These are phyloP conservation scores for Stevia rebaudiana DNA, from an alignment of 140 eudicot genomes.

Conservation along the genomic window DNA sequence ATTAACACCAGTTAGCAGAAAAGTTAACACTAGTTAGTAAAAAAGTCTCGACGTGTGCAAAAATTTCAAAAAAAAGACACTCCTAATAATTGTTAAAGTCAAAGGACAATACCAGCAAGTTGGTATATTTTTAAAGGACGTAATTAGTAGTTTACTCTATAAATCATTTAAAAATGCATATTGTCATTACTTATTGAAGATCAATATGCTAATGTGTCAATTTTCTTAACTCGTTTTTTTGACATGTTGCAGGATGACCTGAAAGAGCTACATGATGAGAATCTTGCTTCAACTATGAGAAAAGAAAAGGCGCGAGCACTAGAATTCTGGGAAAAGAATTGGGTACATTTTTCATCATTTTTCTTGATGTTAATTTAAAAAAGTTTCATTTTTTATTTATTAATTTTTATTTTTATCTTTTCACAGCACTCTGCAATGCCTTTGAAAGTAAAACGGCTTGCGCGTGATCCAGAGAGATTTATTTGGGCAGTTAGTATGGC, in stretches of 20 bases:
- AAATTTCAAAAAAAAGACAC: no score
- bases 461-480: conserved; percentile 84
- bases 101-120: no score
- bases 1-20: no score
- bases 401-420: neutral
- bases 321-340: conserved; percentile 91
- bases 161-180: neutral
- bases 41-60: no score
- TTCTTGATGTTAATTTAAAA: neutral
- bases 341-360: conserved; percentile 47
- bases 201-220: neutral
- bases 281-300: conserved; percentile 72
- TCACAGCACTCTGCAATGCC: conserved; percentile 87
- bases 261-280: conserved; percentile 72
- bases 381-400: neutral
- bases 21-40: no score
- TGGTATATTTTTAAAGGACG: no score
- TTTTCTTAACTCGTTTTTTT: neutral
- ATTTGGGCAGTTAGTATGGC: conserved; percentile 97
- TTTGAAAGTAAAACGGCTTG: conserved; percentile 88
- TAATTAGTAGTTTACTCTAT: no score
- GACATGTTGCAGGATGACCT: conserved; percentile 67
- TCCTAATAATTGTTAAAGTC: no score
- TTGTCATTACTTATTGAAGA: neutral
- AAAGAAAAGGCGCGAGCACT: conserved; percentile 63